Evolutionary conservation across 1,284 basidiomycete species (phyloP), one percentile per base, ranked within the genome.

Genomic region (Butyriboletus appendiculatus): DNA sequence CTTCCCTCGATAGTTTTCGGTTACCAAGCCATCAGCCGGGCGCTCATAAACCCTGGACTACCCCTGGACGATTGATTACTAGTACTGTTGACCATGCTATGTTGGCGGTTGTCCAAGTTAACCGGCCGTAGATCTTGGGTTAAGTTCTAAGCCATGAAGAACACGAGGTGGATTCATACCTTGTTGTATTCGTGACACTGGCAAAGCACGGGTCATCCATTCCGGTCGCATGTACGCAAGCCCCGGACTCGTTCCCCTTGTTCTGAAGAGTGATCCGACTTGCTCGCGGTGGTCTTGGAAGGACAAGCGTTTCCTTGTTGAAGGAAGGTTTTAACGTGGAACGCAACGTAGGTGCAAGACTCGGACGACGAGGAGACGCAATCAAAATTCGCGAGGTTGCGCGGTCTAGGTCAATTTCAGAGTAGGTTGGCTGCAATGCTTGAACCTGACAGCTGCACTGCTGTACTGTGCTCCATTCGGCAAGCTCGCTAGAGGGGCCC

Each of bases 21-120:
- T 41, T 3, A 53, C 5, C 45, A 45, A 45, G 5, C 55, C 63
- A 59, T 39, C 20, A 2, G 1, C 53, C 50, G 62, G 10, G 20
- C 9, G 10, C 4, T 39, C 24, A 39, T 45, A 42, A n/a, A 52
- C 44, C 48, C 48, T 41, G 38, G 38, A 8, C 35, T n/a, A n/a
- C n/a, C n/a, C n/a, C n/a, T 20, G n/a, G 28, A 12, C 9, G 39
- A 40, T 46, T 30, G 37, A 58, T 39, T 35, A 4, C 15, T 42
- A 58, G 35, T 35, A 4, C 15, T 42, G n/a, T 37, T 8, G 24
- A 28, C 11, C n/a, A 26, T 40, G 24, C 16, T 30, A 26, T 8
- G 7, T 32, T 28, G 11, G 22, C 22, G 9, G 28, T 16, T 28
- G 18, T 22, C 20, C 20, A 10, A 9, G 43, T 38, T 3, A 8